Evolutionary conservation across 202 grass and related monocot genomes (phyloP).

Genomic region (Elaeis oleifera): DNA sequence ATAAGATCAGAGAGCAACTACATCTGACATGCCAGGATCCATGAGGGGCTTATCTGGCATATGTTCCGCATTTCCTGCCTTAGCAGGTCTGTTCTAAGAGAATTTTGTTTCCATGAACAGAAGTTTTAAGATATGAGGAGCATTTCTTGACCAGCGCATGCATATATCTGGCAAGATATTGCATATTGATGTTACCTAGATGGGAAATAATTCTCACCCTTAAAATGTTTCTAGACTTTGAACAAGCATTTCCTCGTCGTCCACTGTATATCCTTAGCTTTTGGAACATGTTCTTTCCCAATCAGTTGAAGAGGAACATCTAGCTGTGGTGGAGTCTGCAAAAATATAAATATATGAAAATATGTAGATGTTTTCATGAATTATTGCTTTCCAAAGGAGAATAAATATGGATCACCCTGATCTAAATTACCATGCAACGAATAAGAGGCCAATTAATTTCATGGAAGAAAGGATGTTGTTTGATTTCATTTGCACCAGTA

Average conservation of each 20-base stretch:
- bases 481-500: constrained; percentile 89
- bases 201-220: constrained; percentile 31
- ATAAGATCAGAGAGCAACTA: too few species aligned
- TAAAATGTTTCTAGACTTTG: constrained; percentile 37
- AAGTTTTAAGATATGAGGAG: too few species aligned
- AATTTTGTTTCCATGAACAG: too few species aligned
- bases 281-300: constrained; percentile 42
- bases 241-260: constrained; percentile 32
- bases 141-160: too few species aligned
- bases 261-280: constrained; percentile 40
- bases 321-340: constrained; percentile 67
- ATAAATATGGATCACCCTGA: neutral
- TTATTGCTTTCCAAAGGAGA: neutral
- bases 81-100: too few species aligned
- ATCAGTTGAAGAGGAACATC: constrained; percentile 62
- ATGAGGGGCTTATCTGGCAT: too few species aligned
- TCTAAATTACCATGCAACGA: constrained; percentile 70
- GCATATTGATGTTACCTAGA: too few species aligned
- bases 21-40: too few species aligned
- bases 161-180: too few species aligned
- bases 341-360: constrained; percentile 15
- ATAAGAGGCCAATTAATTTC: constrained; percentile 88
- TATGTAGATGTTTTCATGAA: neutral
- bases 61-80: too few species aligned
- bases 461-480: constrained; percentile 75